Evolutionary conservation across 768 basidiomycete species (phyloP), one percentile per base, ranked within the genome.

Genomic region (Termitomyces sp.): DNA sequence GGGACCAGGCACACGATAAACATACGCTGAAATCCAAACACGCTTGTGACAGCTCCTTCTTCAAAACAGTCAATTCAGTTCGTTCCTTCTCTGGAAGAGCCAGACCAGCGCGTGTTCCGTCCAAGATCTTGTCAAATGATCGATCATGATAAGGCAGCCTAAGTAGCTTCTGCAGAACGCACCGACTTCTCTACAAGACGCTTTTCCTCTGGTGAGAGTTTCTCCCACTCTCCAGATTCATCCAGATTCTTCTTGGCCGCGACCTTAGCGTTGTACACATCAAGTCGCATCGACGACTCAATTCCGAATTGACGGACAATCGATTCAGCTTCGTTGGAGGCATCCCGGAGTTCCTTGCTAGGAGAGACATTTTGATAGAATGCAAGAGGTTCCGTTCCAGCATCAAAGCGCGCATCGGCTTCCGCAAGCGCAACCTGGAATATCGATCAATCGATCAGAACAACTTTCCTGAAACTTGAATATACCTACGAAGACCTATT

Each of bases 281-380:
- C 93, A 48, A 87, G 67, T 12, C 92, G 84, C 89, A 93, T 92
- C 14, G 85, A 86, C 0, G 82, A 76, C 65, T 94, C 89, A 53
- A 93, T 89, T 25, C 75, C 75, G 62, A 83, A 92, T 62, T 91
- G 84, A 54, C 87, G 83, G 17, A 85, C 73, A 32, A 83, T 74
- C n/a, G 82, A 78, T 67, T 93, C 89, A 2, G 87, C 86, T 40
- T 81, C 80, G 54, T 84, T 90, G 4, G 89, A 86, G 1, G 90
- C 89, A 66, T 94, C 92, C 1, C 92, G 82, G n/a, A 95, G 79
- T 42, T 80, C 83, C 67, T 91, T 86, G 54, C 78, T 75, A 1
- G 84, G 75, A 27, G 90, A 88, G 27, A 94, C 90, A 62, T 92
- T 89, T 68, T 92, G 88, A 66, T 92, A 89, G 71, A 95, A 95